Conservation (phyloP, 192 early-diverging fungal species). For the Coemansia sp. region DNA sequence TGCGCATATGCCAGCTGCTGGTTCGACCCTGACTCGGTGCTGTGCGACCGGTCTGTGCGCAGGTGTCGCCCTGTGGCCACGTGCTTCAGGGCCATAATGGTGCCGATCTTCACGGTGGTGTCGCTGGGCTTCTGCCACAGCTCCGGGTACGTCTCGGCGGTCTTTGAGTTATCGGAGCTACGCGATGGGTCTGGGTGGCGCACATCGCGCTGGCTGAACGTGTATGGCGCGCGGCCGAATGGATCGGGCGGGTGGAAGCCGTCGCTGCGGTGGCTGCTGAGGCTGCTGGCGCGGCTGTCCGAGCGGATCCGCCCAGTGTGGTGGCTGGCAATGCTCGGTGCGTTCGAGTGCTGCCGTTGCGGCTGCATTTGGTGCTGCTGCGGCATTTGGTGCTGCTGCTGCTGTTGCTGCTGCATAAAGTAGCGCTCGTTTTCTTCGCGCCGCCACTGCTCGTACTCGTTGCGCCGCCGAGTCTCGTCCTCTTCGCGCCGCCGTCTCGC, state of each 20-base stretch:
- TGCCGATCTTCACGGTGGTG: constrained; percentile 50
- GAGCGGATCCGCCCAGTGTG: constrained; percentile 15
- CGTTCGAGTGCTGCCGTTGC: constrained; percentile 10
- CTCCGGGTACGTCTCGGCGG: constrained; percentile 44
- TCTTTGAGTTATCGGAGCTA: constrained; percentile 40
- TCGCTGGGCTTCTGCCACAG: constrained; percentile 43
- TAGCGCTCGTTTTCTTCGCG: constrained; percentile 19
- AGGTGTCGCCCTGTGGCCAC: constrained; percentile 58
- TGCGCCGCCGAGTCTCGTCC: constrained; percentile 23
- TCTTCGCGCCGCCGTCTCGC: constrained; percentile 31
- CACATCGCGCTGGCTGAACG: constrained; percentile 30
- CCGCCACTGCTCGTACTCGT: constrained; percentile 29
- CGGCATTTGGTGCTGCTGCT: constrained; percentile 1
- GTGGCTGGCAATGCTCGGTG: constrained; percentile 6
- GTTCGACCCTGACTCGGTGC: constrained; percentile 54
- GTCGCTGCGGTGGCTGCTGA: constrained; percentile 19
- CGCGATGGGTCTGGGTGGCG: constrained; percentile 38
- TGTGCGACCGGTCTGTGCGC: constrained; percentile 46
- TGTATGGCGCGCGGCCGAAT: constrained; percentile 32
- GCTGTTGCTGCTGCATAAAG: not conserved
- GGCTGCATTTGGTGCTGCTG: not conserved
- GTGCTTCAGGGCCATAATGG: constrained; percentile 60
- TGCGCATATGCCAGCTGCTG: constrained; percentile 60
- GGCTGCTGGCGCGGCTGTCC: constrained; percentile 25
- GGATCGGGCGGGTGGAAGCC: constrained; percentile 40